Conservation (phyloP, 116 monocot species). For the Posidonia oceanica region DNA sequence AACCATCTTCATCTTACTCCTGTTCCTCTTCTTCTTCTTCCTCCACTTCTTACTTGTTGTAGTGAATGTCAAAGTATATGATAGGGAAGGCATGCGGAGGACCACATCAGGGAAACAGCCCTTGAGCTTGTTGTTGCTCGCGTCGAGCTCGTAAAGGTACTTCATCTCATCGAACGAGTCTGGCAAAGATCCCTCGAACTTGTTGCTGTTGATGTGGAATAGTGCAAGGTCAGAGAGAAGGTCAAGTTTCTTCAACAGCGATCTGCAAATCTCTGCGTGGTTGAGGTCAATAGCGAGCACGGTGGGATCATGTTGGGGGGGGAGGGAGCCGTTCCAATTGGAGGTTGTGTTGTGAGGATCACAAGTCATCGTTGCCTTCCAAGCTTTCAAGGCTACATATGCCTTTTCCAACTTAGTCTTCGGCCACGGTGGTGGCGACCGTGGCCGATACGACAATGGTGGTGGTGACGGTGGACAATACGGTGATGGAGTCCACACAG, state of each 20-base stretch:
- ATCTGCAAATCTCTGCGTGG: conserved; percentile 34
- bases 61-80: too few relatives aligned
- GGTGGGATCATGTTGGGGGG: conserved; percentile 8
- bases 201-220: conserved; percentile 71
- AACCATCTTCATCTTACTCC: too few relatives aligned
- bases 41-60: too few relatives aligned
- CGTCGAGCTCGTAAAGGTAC: conserved; percentile 50
- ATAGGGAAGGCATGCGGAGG: too few relatives aligned
- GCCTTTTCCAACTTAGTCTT: not conserved
- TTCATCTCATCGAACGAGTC: conserved; percentile 23
- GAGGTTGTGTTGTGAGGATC: not conserved
- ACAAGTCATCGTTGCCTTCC: not conserved
- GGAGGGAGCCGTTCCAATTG: not conserved
- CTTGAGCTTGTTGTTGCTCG: conserved; percentile 39
- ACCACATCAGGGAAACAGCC: not conserved
- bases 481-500: too few relatives aligned
- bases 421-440: too few relatives aligned
- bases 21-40: too few relatives aligned
- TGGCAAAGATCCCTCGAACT: conserved; percentile 42
- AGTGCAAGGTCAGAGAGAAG: conserved; percentile 57
- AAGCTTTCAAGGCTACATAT: not conserved
- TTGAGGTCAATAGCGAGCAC: conserved; percentile 40
- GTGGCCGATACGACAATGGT: too few relatives aligned
- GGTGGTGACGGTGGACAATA: too few relatives aligned
- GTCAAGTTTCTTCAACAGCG: conserved; percentile 41